A percentile compares a stretch with the other conserved stretches of the same genome.
phyloP scores from a whole-genome alignment of 352 stramenopile species.

The Globisporangium abappressorium region DNA sequence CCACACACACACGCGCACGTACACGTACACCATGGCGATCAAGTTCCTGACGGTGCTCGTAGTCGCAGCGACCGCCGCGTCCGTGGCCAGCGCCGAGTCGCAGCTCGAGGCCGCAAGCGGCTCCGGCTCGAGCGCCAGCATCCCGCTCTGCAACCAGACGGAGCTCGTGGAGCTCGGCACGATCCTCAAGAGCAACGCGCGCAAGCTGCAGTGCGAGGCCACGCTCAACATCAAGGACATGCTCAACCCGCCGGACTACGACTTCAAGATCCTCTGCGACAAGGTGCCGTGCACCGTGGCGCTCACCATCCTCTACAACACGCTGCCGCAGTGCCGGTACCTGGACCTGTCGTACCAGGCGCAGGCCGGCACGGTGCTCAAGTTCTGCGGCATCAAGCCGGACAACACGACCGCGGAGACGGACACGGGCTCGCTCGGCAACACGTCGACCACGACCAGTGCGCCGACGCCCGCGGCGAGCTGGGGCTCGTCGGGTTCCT shows the following conservation, averaged over 20 bases:
- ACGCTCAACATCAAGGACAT: conserved; percentile 48
- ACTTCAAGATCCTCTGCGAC: conserved; percentile 43
- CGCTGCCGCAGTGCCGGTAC: conserved; percentile 60
- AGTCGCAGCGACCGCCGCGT: conserved; percentile 11
- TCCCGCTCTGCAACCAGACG: conserved; percentile 39
- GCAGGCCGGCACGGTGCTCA: conserved; percentile 35
- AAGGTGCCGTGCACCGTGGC: conserved; percentile 41
- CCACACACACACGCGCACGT: background rate
- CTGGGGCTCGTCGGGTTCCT: conserved; percentile 25
- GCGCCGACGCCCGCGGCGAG: conserved; percentile 11
- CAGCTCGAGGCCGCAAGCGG: conserved; percentile 24
- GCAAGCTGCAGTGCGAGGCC: conserved; percentile 50
- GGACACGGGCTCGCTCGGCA: conserved; percentile 13
- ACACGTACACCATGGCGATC: conserved; percentile 3
- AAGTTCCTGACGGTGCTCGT: conserved; percentile 21
- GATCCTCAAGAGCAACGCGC: conserved; percentile 45
- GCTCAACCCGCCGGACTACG: conserved; percentile 24
- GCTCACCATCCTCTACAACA: conserved; percentile 58
- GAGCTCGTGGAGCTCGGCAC: conserved; percentile 37
- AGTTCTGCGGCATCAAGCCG: conserved; percentile 49
- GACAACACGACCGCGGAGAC: conserved; percentile 24
- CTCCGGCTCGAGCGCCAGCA: conserved; percentile 30
- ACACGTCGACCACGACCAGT: conserved; percentile 4
- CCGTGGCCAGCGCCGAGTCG: conserved; percentile 13
- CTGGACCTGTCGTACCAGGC: conserved; percentile 47